These are phyloP conservation scores for Beauveria brongniartii DNA, from an alignment of 2,329 filamentous ascomycete species.

Conservation along the genomic window DNA sequence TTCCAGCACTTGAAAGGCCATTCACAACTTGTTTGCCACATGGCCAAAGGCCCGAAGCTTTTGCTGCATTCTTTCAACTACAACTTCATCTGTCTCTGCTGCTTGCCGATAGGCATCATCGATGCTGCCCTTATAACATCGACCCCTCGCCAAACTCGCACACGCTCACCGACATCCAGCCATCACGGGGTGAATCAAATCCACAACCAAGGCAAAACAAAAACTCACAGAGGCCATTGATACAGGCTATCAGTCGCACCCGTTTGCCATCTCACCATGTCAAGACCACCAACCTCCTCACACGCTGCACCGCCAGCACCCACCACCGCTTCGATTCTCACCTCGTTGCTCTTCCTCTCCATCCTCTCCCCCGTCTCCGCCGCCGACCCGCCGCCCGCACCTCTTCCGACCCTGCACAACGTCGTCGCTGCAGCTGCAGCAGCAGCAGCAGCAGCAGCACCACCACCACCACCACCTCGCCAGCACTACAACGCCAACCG, in stretches of 20 bases:
- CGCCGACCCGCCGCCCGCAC: not conserved
- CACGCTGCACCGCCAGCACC: not conserved
- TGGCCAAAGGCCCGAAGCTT: not conserved
- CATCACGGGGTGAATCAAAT: not conserved
- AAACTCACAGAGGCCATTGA: not conserved
- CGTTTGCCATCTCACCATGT: not conserved
- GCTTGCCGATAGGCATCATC: not conserved
- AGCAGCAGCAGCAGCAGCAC: not conserved
- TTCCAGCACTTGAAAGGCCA: not conserved
- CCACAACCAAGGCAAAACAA: not conserved
- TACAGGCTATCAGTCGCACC: too few species aligned
- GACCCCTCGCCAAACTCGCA: not conserved
- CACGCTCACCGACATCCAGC: not conserved
- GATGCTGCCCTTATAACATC: not conserved
- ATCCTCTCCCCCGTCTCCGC: not conserved
- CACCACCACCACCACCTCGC: not conserved
- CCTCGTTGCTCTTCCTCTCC: not conserved
- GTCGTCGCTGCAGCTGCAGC: not conserved
- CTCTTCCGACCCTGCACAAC: not conserved
- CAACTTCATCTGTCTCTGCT: too few species aligned
- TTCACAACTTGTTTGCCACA: not conserved
- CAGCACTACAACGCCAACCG: constrained; percentile 2
- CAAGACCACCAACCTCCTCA: not conserved
- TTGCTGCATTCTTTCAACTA: not conserved
- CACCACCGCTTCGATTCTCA: not conserved